These are phyloP conservation scores for Schwanniomyces polymorphus DNA, from an alignment of 805 yeast species.

Conservation along the genomic window DNA sequence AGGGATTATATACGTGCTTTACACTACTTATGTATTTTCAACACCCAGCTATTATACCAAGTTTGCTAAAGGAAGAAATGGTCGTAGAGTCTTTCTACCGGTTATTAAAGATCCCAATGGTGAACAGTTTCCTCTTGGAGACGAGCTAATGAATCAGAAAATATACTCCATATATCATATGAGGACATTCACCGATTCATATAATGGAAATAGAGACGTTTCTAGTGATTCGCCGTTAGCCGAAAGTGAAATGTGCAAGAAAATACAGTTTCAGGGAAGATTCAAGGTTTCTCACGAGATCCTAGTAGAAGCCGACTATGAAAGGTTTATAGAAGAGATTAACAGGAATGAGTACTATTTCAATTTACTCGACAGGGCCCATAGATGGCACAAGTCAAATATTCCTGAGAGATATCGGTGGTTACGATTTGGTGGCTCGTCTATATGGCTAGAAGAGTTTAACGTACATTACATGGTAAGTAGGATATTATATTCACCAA, in stretches of 20 bases:
- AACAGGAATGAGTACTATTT: slow-evolving; percentile 8
- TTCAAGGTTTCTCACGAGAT: slow-evolving; percentile 13
- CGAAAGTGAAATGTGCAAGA: slow-evolving; percentile 12
- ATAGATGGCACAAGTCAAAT: slow-evolving; percentile 14
- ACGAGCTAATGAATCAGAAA: background rate
- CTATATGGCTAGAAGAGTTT: slow-evolving; percentile 19
- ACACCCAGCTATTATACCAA: too few relatives aligned
- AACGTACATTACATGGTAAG: slow-evolving; percentile 20
- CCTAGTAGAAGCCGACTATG: slow-evolving; percentile 16
- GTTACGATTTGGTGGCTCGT: slow-evolving; percentile 21
- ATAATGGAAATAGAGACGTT: slow-evolving; percentile 4
- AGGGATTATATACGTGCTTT: too few relatives aligned
- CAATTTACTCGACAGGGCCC: slow-evolving; percentile 14
- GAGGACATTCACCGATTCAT: slow-evolving; percentile 18
- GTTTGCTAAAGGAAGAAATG: too few relatives aligned
- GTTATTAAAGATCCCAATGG: background rate
- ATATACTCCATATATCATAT: slow-evolving; percentile 5
- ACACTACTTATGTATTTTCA: too few relatives aligned
- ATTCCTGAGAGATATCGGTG: slow-evolving; percentile 17
- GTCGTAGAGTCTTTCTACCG: background rate
- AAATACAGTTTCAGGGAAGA: slow-evolving; percentile 8
- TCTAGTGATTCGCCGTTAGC: slow-evolving; percentile 8
- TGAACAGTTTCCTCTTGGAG: slow-evolving; percentile 7
- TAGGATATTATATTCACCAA: slow-evolving; percentile 15
- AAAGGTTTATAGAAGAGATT: slow-evolving; percentile 9